Conservation (phyloP, 2,329 filamentous ascomycete species). For the Alternaria hordeiaustralica region DNA sequence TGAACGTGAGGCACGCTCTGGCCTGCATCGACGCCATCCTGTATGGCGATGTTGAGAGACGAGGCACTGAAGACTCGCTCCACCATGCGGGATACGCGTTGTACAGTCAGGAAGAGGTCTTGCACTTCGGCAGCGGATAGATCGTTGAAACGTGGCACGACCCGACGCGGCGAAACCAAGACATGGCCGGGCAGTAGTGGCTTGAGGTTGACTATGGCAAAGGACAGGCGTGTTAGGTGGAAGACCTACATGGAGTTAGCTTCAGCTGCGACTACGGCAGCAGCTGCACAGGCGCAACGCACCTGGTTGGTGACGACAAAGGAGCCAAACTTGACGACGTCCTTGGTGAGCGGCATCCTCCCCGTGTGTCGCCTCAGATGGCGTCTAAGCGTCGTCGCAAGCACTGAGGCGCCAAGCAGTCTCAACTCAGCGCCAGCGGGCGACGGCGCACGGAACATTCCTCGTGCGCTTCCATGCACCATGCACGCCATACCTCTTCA, state of each 20-base stretch:
- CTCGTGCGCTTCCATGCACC: conserved; percentile 12
- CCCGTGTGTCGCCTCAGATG: background rate
- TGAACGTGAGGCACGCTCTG: conserved; percentile 96
- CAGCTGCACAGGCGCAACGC: conserved; percentile 11
- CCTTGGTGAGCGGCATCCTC: conserved; percentile 48
- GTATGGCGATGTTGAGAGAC: conserved; percentile 91
- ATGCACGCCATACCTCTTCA: conserved; percentile 1
- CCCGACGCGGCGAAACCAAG: conserved; percentile 78
- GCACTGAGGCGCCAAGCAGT: conserved; percentile 6
- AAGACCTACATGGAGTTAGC: conserved; percentile 71
- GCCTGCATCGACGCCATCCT: conserved; percentile 87
- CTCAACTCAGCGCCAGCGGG: conserved; percentile 2
- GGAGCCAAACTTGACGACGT: conserved; percentile 51
- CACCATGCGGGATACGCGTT: conserved; percentile 80
- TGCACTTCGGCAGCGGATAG: conserved; percentile 74
- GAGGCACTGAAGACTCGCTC: conserved; percentile 67
- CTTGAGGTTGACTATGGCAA: conserved; percentile 93
- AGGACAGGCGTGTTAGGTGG: conserved; percentile 77
- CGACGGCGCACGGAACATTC: conserved; percentile 20
- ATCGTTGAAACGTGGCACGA: conserved; percentile 75
- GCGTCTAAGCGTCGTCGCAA: conserved; percentile 7
- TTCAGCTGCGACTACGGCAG: background rate
- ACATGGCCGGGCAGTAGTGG: conserved; percentile 92
- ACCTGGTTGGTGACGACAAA: conserved; percentile 56
- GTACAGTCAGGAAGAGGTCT: conserved; percentile 88